Base-by-base conservation (phyloP, 2,329 filamentous ascomycete genomes). In the Fusarium verrucosum region DNA sequence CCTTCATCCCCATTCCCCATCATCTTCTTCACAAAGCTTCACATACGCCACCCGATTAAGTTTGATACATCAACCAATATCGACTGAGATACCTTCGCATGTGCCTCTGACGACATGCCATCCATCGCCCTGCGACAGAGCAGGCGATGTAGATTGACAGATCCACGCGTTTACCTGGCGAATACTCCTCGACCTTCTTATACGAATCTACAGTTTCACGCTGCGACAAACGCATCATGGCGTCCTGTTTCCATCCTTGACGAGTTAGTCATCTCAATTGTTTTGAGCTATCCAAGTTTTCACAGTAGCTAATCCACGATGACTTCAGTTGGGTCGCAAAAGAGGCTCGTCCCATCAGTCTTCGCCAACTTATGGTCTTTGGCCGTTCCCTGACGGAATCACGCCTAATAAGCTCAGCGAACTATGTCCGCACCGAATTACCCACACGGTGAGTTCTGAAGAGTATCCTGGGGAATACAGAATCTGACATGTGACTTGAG, bases 331-430 rank as follows among this genome's bases (percentile, higher is more conserved):
- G 94, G 93, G 94, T 97, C 49, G 89, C 91, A 65, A 92, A 90
- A 72, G 92, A 97, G 75, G 94, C 94, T 44, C 87, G 93, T 49
- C 95, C 95, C n/a, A 97, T 99, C 75, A 97, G 92, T 79, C 81
- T 99, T 71, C 91, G 95, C 57, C 95, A 98, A 79, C 86, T 99
- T 72, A 98, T 96, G 80, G 96, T 98, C 72, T 99, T 98, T 78
- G 95, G 95, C 26, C 90, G 95, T 43, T 96, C 94, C 20, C 81
- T 99, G 74, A 97, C 94, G 43, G 94, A 98, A 79, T 85, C 88
- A 47, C 89, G 96, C 56, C 84, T 99, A 62, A 87, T 99, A 69
- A 94, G 92, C 79, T 97, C 94, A 38, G 95, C 95, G 62, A 99
- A 99, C 79, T 99, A 99, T 82, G 94, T 98, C 49, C 91, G 95